Evolutionary conservation across 768 basidiomycete species (phyloP).

Genomic region (Naganishia vaughanmartiniae): DNA sequence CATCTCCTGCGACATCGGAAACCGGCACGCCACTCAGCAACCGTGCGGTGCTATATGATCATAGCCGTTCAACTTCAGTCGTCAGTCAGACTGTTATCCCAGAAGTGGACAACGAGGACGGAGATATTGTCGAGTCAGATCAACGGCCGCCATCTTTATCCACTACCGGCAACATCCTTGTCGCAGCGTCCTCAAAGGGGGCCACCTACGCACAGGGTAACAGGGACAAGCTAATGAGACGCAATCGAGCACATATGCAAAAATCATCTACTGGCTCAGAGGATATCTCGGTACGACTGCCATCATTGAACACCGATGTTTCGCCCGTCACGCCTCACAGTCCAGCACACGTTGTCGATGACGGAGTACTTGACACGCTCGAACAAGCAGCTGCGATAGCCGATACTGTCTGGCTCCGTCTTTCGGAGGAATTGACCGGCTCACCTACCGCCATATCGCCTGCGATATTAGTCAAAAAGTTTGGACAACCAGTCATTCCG

Average conservation of each 20-base stretch:
- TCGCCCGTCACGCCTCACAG: constrained; percentile 53
- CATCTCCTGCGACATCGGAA: constrained; percentile 12
- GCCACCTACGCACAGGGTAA: constrained; percentile 32
- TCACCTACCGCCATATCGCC: constrained; percentile 18
- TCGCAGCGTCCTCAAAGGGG: constrained; percentile 25
- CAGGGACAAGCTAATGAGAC: constrained; percentile 15
- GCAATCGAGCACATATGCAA: constrained; percentile 34
- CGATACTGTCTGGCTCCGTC: constrained; percentile 71
- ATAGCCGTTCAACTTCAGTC: constrained; percentile 18
- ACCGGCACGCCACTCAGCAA: constrained; percentile 12
- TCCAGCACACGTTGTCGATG: constrained; percentile 68
- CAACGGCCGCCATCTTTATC: constrained; percentile 3
- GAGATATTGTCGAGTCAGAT: constrained; percentile 24
- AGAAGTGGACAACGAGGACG: constrained; percentile 30
- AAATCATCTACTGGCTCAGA: constrained; percentile 54
- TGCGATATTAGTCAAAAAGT: constrained; percentile 17
- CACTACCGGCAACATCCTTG: constrained; percentile 33
- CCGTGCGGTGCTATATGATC: constrained; percentile 3
- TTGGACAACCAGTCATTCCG: constrained; percentile 1
- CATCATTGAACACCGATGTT: constrained; percentile 40
- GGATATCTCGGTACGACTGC: constrained; percentile 42
- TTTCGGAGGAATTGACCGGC: constrained; percentile 55
- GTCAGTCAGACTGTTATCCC: constrained; percentile 23
- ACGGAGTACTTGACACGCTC: constrained; percentile 74
- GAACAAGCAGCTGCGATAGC: constrained; percentile 74